Evolutionary conservation across 495 filamentous ascomycete genomes (phyloP).

Genomic region (Tetracladium marchalianum): DNA sequence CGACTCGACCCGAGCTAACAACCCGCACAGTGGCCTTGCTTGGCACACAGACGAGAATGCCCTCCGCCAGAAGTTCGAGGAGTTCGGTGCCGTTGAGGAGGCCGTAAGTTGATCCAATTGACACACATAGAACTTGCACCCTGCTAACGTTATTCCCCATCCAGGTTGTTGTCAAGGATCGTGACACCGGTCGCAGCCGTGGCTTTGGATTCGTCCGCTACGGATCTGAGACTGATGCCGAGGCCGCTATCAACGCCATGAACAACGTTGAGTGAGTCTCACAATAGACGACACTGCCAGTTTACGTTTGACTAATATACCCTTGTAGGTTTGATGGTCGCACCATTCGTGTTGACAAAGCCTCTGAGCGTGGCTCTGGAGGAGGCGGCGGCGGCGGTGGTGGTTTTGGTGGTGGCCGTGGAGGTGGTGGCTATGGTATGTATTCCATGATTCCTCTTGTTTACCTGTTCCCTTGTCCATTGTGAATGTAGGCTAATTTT

Average conservation of each 20-base stretch:
- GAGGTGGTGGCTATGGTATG: conserved; percentile 14
- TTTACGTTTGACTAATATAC: background rate
- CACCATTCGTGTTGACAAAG: conserved; percentile 90
- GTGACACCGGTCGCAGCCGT: conserved; percentile 88
- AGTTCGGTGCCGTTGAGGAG: conserved; percentile 84
- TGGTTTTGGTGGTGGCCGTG: conserved; percentile 29
- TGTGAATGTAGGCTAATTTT: background rate
- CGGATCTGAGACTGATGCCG: conserved; percentile 68
- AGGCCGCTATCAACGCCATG: conserved; percentile 72
- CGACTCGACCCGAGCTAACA: conserved; percentile 19
- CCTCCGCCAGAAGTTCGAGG: conserved; percentile 76
- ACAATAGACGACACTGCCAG: background rate
- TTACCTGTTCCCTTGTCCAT: background rate
- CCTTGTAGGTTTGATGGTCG: conserved; percentile 81
- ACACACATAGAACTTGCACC: background rate
- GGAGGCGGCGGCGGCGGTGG: conserved; percentile 43
- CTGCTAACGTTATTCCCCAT: conserved; percentile 3
- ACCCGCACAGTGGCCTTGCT: conserved; percentile 68
- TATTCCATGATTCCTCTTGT: background rate
- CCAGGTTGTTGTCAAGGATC: conserved; percentile 95
- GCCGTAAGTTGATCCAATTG: conserved; percentile 52
- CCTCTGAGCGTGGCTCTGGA: conserved; percentile 64
- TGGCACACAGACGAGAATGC: conserved; percentile 92
- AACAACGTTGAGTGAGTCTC: conserved; percentile 84
- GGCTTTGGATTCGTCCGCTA: conserved; percentile 97